These are phyloP conservation scores for Artemisia argyi DNA, from an alignment of 129 eudicot genomes.

Conservation along the genomic window DNA sequence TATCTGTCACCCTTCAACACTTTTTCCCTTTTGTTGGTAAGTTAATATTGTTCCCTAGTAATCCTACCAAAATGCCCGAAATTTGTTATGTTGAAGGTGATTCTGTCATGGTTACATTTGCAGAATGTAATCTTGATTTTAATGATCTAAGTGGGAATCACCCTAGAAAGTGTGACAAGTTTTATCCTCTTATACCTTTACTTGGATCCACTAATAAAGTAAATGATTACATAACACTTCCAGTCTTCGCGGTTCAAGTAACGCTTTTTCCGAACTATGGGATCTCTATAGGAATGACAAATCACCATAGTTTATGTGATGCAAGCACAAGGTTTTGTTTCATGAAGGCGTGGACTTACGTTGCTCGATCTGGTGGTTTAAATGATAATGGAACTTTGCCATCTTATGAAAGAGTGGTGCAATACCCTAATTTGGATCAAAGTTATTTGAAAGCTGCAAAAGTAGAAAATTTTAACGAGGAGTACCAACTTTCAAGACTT, in stretches of 20 bases:
- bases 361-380: background rate
- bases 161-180: background rate
- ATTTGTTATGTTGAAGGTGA: background rate
- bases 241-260: background rate
- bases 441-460: background rate
- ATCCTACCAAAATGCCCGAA: background rate
- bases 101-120: background rate
- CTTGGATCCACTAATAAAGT: background rate
- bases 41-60: background rate
- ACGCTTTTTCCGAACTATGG: background rate
- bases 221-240: background rate
- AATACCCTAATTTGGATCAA: background rate
- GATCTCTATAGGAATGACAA: background rate
- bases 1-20: background rate
- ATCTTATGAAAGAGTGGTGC: background rate
- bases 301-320: background rate
- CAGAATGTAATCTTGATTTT: constrained; percentile 2
- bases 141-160: background rate
- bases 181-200: constrained; percentile 1
- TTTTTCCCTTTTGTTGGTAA: background rate
- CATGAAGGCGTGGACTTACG: background rate
- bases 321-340: constrained; percentile 1
- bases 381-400: background rate
- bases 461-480: background rate
- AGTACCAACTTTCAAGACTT: background rate